Conservation (phyloP, 768 basidiomycete genomes). For the Phylloporus arenicola region DNA sequence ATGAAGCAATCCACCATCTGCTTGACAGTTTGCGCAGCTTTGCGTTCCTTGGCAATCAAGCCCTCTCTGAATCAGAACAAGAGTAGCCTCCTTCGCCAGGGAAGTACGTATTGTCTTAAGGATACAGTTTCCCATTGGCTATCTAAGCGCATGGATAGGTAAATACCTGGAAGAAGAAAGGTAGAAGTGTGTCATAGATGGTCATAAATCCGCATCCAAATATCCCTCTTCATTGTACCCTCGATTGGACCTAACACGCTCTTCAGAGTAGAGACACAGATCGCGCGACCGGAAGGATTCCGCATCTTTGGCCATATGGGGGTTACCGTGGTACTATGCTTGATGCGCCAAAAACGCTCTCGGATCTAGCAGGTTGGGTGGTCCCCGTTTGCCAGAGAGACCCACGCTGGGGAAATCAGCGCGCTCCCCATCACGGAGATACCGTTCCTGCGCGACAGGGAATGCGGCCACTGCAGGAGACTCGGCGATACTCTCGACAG, state of each 20-base stretch:
- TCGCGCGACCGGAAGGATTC: not conserved
- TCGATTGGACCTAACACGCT: not conserved
- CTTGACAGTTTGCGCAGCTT: too few relatives aligned
- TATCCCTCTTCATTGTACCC: not conserved
- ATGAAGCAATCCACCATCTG: too few relatives aligned
- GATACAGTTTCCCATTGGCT: not conserved
- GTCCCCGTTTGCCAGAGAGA: slow-evolving; percentile 26
- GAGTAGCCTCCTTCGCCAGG: too few relatives aligned
- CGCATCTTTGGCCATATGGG: not conserved
- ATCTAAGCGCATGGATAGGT: not conserved
- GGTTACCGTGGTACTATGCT: not conserved
- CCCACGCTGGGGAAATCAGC: slow-evolving; percentile 37
- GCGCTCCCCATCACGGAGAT: slow-evolving; percentile 24
- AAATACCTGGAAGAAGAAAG: not conserved
- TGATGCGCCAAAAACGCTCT: slow-evolving; percentile 37
- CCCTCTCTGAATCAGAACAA: too few relatives aligned
- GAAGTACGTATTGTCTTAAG: too few relatives aligned
- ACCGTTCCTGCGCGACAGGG: slow-evolving; percentile 29
- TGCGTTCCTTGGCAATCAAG: too few relatives aligned
- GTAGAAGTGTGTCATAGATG: not conserved
- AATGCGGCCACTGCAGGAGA: slow-evolving; percentile 15
- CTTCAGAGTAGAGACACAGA: not conserved
- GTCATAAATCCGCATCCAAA: not conserved
- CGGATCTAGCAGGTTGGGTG: slow-evolving; percentile 33
- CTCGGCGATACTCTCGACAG: slow-evolving; percentile 31